Conservation (phyloP, 768 basidiomycete genomes). For the Lactifluus hygrophoroides region DNA sequence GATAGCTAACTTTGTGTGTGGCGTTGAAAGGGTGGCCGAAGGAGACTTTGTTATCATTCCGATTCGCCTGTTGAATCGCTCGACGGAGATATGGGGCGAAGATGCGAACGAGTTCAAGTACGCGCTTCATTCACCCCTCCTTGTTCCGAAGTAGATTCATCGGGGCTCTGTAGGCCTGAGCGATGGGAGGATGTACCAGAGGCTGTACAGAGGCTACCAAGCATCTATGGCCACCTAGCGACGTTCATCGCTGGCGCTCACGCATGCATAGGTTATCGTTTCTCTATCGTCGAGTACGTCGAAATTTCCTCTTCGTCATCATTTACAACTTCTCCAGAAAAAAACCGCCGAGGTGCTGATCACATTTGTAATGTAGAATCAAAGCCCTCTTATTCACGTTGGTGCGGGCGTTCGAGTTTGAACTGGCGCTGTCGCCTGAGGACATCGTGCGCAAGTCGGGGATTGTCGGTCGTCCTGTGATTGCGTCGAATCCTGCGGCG, state of each 20-base stretch:
- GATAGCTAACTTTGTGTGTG: background rate
- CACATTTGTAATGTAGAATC: too few relatives aligned
- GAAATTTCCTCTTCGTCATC: too few relatives aligned
- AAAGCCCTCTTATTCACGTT: conserved; percentile 24
- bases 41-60: conserved; percentile 22
- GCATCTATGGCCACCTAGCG: conserved; percentile 19
- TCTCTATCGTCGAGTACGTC: conserved; percentile 23
- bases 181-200: conserved; percentile 19
- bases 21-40: conserved; percentile 7
- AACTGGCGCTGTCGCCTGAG: conserved; percentile 11
- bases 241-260: conserved; percentile 27
- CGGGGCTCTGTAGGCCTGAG: conserved; percentile 10
- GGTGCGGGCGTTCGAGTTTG: conserved; percentile 22
- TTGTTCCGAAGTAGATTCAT: background rate
- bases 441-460: conserved; percentile 11
- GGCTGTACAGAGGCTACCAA: conserved; percentile 7
- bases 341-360: too few relatives aligned
- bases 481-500: too few relatives aligned
- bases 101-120: conserved; percentile 28
- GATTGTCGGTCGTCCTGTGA: conserved; percentile 16
- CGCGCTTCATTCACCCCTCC: background rate
- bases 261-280: conserved; percentile 27
- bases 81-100: conserved; percentile 27
- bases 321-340: too few relatives aligned
- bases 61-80: conserved; percentile 23